Evolutionary conservation across 495 filamentous ascomycete species (phyloP), one percentile per base, ranked within the genome.

Genomic region (Chaetomium cochliodes): DNA sequence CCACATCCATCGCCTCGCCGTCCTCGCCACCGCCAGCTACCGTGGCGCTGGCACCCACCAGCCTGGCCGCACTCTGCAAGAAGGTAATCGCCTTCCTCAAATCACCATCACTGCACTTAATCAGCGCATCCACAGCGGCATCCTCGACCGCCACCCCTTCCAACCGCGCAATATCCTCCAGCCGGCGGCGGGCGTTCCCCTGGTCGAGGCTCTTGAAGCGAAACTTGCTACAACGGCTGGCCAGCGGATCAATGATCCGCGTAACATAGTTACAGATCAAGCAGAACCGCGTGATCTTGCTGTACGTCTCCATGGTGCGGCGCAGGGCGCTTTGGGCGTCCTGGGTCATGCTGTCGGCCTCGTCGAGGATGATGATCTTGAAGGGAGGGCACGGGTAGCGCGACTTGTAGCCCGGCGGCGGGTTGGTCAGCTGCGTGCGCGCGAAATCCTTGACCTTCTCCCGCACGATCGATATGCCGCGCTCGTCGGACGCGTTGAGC

Each of bases 371-470:
- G 73, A 98, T 92, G 74, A 98, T 96, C 81, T 98, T 98, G 84
- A 96, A 98, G 26, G 96, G 94, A 30, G 94, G 94, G 71, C 93
- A 97, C 1, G 94, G 93, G 77, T 96, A 97, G 65, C 85, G 83
- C 46, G 85, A 82, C 63, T 85, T 83, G 76, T 96, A 80, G 75
- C 80, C 68, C 3, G 88, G 73, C 0, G 90, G 88, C 2, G 91
- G 86, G 62, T 94, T 90, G 37, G 91, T 93, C 52, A 98, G 85
- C 70, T 97, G 93, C 77, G 93, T 92, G 33, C 93, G 87, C 7
- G 96, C 96, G 71, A 98, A 98, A 76, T 97, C 90, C 77, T 99
- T 99, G 69, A 99, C 90, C 73, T 98, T 99, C 71, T 96, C 91
- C n/a, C 94, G 90, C 37, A 99, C 92, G 62, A 99, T 98, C 37